Base-by-base conservation (phyloP, 192 early-diverging fungal genomes). In the Mortierella hygrophila region DNA sequence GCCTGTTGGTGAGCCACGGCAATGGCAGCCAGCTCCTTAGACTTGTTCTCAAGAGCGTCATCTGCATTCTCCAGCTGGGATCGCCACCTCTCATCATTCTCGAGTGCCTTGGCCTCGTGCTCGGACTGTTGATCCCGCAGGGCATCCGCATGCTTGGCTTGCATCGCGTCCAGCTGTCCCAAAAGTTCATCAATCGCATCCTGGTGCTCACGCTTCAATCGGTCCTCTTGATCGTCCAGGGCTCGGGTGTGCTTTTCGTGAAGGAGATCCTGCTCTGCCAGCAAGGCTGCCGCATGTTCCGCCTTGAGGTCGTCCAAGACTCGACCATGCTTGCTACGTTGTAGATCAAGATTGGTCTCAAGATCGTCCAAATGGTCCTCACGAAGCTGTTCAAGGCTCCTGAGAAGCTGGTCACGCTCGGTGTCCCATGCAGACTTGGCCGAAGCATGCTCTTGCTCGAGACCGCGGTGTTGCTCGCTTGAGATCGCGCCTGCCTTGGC, bases 341-440 rank as follows among this genome's bases (percentile, higher is more conserved):
- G 71, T 10, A 41, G 32, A 9, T 70, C 18, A 10, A 74, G 47
- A 18, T 71, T 42, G 6, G 49, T 71, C 26, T 86, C 77, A 6
- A 86, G 68, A 37, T 73, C 79, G 5, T 77, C 72, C 42, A 70
- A 44, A 18, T 86, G 84, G 0, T 81, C 79, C 11, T 70, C 76
- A 2, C 75, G 78, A 60, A 81, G 75, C 9, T 38, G 60, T 26
- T 86, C 74, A 32, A 81, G n/a, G 29, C 74, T 72, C 57, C 75
- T 23, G 23, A 78, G 47, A 20, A 86, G n/a, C 18, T 72, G 70
- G 0, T n/a, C 69, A 3, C 79, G 79, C 52, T 86, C 84, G 21
- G 49, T 16, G 4, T 77, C 75, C 84, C 84, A 86, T 5, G 57
- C 69, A 23, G 77, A 68, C 32, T 76, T 69, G 26, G 78, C 78